phyloP scores from a whole-genome alignment of 176 grass and related monocot species.

The Chloris gayana region DNA sequence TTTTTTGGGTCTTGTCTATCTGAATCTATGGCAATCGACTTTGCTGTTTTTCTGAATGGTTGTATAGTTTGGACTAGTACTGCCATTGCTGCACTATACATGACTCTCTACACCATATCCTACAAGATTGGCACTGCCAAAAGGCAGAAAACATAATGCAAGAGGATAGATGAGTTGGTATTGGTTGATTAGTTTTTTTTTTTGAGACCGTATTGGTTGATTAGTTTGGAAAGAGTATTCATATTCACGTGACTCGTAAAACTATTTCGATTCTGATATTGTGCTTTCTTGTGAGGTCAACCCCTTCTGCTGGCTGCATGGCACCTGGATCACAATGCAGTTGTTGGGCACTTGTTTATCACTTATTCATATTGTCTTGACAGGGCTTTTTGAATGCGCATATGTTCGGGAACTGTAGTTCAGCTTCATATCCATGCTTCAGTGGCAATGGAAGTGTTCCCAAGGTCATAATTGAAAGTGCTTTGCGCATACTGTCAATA shows the following conservation, averaged over 20 bases:
- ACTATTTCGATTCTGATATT: background rate
- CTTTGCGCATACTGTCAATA: background rate
- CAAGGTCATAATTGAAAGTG: background rate
- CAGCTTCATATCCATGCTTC: background rate
- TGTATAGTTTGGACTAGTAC: background rate
- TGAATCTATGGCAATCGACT: background rate
- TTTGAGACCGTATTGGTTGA: background rate
- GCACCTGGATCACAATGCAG: background rate
- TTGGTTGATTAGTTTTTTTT: conserved; percentile 2
- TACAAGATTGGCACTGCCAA: background rate
- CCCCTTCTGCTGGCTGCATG: background rate
- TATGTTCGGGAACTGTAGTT: conserved; percentile 1
- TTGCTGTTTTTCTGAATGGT: background rate
- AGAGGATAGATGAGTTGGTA: background rate
- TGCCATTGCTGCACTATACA: background rate
- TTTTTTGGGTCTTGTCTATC: background rate
- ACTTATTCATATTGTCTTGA: background rate
- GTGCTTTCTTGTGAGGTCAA: background rate
- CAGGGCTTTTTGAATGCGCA: conserved; percentile 22
- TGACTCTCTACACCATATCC: background rate
- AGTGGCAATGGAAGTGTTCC: background rate
- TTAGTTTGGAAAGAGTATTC: background rate
- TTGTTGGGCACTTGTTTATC: background rate
- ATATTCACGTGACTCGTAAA: background rate
- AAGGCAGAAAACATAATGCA: background rate